Evolutionary conservation across 331 rosid species (phyloP), one percentile per base, ranked within the genome.

Genomic region (Stylosanthes scabra): DNA sequence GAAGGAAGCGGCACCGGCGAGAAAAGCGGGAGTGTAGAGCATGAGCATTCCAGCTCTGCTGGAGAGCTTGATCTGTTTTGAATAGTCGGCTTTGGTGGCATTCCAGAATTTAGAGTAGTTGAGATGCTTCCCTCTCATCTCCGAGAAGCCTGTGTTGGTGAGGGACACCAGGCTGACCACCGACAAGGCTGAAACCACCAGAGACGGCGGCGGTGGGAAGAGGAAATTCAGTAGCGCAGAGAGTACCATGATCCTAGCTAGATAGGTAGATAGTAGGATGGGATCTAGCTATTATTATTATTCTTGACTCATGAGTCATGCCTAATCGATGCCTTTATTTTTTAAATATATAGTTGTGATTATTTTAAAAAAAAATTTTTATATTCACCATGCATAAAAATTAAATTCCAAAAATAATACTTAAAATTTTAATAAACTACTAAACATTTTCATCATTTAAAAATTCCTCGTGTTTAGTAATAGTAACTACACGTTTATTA

Each of bases 91-190:
- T 4, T 45, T 2, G 59, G 16, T 25, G 1, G 4, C 70, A 29
- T 75, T 83, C 74, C 73, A 71, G 70, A 91, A 91, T 59, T 91
- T 91, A 13, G 97, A 91, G 63, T 91, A 88, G 41, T 78, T 81
- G 72, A 88, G 11, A 62, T 91, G 86, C 20, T 83, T 82, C 20
- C 95, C 92, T 74, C 64, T 74, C 1, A 81, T 12, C 44, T 91
- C 95, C 1, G 74, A 63, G 20, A 66, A 16, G 2, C 91, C 95
- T 1, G 37, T 2, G 9, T 51, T 14, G 7, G 81, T 73, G 10
- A 77, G 44, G 0, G 82, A 11, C 7, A 52, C 49, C 1, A 78
- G 13, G 82, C 77, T 60, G 7, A 91, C 25, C 2, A 83, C 74
- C 0, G 91, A 80, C 68, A 87, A 72, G 9, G 74, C 61, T 0